A percentile compares a stretch with the other conserved stretches of the same genome.
Evolutionary conservation across 441 rosid genomes (phyloP).

Genomic region (Metrosideros polymorpha): DNA sequence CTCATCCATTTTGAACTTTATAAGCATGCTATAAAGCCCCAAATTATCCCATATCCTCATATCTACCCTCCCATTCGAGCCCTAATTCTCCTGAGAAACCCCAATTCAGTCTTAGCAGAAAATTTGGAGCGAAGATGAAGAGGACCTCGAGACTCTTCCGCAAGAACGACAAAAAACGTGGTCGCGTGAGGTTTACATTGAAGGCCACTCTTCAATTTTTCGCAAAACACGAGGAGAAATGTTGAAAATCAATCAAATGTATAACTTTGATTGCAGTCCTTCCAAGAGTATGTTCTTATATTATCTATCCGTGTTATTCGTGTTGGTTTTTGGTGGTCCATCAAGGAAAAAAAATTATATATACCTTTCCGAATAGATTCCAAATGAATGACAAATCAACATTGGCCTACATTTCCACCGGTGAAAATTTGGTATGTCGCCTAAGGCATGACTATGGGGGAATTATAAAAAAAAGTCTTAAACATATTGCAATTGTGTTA

Average conservation of each 20-base stretch:
- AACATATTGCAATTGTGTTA: no score
- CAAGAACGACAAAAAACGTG: not conserved
- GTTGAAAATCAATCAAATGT: no score
- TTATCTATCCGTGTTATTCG: not conserved
- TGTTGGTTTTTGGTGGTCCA: not conserved
- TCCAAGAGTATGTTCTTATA: not conserved
- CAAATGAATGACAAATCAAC: not conserved
- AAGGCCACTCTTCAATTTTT: no score
- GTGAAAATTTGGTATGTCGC: no score
- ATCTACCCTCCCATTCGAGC: not conserved
- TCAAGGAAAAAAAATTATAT: not conserved
- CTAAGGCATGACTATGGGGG: no score
- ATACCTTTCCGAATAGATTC: not conserved
- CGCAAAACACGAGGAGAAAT: no score
- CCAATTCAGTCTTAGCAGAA: not conserved
- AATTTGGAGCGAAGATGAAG: not conserved
- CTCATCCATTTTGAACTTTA: not conserved
- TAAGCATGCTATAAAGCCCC: not conserved
- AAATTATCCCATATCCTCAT: not conserved
- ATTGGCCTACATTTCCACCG: fast-evolving
- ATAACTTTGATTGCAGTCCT: no score
- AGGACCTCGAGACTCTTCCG: not conserved
- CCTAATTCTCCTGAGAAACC: not conserved
- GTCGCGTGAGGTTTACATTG: no score
- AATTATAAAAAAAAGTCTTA: no score